A percentile compares a stretch with the other conserved stretches of the same genome.
Conservation (phyloP, 306 rosid genomes). For the Rubus parviflorus region DNA sequence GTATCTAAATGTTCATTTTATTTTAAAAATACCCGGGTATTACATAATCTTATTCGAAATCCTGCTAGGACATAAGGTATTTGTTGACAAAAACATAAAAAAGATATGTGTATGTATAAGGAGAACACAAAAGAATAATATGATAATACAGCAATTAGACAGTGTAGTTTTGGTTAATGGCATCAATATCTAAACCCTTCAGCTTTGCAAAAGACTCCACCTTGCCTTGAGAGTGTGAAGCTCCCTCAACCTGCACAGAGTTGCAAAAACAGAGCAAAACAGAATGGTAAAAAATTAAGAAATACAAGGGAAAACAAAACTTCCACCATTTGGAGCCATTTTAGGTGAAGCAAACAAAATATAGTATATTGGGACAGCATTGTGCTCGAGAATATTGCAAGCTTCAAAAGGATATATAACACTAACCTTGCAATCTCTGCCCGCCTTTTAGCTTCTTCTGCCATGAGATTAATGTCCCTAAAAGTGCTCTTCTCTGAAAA, state of each 20-base stretch:
- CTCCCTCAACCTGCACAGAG: slow-evolving; percentile 65
- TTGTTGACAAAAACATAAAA: not conserved
- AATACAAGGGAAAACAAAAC: not conserved
- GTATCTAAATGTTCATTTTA: too few relatives aligned
- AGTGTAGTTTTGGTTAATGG: slow-evolving; percentile 69
- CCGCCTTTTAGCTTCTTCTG: slow-evolving; percentile 73
- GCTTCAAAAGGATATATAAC: not conserved
- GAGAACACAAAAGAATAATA: not conserved
- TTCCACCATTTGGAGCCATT: not conserved
- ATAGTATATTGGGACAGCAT: not conserved
- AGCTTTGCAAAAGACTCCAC: slow-evolving; percentile 72
- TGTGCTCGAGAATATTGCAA: not conserved
- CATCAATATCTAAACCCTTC: slow-evolving; percentile 64
- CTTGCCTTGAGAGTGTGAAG: slow-evolving; percentile 74
- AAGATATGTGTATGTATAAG: not conserved
- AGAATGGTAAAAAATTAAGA: not conserved
- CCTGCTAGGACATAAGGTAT: too few relatives aligned
- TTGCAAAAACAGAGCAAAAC: not conserved
- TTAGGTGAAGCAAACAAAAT: not conserved
- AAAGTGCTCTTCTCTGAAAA: too few relatives aligned
- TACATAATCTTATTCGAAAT: too few relatives aligned
- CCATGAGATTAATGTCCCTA: slow-evolving; percentile 63
- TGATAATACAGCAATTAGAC: slow-evolving; percentile 24
- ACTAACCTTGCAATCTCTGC: slow-evolving; percentile 77
- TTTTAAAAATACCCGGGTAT: too few relatives aligned